phyloP scores from a whole-genome alignment of 192 early-diverging fungal species.

The Kappamyces sp. region DNA sequence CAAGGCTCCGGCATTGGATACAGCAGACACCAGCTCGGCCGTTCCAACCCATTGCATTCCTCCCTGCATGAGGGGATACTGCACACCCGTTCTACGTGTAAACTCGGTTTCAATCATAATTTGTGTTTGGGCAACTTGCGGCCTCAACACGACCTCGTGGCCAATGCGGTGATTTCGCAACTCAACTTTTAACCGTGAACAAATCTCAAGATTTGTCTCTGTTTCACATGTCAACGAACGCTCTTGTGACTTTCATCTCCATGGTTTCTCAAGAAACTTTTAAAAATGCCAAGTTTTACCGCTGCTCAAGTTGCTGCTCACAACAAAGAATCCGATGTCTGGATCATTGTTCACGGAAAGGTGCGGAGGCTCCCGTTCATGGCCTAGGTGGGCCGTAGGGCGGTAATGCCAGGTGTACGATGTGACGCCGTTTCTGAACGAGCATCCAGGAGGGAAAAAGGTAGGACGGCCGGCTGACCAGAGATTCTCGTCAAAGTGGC shows the following conservation, averaged over 20 bases:
- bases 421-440: conserved; percentile 28
- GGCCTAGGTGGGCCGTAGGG: conserved; percentile 3
- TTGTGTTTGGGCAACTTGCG: conserved; percentile 5
- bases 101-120: conserved; percentile 15
- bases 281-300: conserved; percentile 32
- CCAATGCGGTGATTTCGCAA: too few relatives aligned
- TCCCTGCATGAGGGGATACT: conserved; percentile 36
- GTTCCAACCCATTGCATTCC: conserved; percentile 77
- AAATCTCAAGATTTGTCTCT: too few relatives aligned
- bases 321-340: conserved; percentile 44
- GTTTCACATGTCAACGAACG: too few relatives aligned
- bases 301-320: conserved; percentile 66
- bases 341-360: background rate
- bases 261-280: too few relatives aligned
- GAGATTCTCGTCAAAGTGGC: conserved; percentile 37
- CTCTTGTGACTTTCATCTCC: too few relatives aligned
- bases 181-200: too few relatives aligned
- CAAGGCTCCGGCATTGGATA: conserved; percentile 74
- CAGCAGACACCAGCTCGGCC: conserved; percentile 56
- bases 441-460: conserved; percentile 43
- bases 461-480: conserved; percentile 20
- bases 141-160: too few relatives aligned
- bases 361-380: background rate
- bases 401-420: conserved; percentile 46
- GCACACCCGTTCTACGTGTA: background rate